These are phyloP conservation scores for Acacia concinna DNA, from an alignment of 331 rosid species.

Conservation along the genomic window DNA sequence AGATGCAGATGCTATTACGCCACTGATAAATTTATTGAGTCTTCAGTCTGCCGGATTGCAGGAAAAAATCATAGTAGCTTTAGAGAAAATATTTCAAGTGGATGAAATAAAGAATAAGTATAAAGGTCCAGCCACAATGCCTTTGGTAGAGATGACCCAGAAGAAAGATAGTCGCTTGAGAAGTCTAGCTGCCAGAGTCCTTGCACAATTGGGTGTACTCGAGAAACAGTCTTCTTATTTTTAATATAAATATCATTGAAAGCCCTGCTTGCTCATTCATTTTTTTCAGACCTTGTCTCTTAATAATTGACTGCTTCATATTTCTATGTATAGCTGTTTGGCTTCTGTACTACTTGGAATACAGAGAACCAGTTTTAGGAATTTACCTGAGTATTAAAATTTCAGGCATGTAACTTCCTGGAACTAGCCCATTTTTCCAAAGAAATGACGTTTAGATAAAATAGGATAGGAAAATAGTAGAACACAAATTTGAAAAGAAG, in stretches of 20 bases:
- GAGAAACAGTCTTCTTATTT: conserved; percentile 63
- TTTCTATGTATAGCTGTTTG: not conserved
- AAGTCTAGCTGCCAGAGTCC: conserved; percentile 63
- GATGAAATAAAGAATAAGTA: conserved; percentile 48
- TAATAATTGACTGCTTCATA: conserved; percentile 6
- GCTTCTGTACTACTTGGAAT: not conserved
- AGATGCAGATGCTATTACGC: conserved; percentile 49
- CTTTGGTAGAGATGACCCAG: conserved; percentile 59
- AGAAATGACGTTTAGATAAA: not conserved
- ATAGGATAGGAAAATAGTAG: not conserved
- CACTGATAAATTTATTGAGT: conserved; percentile 41
- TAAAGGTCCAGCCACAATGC: conserved; percentile 47
- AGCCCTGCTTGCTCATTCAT: not conserved
- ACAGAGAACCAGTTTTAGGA: not conserved
- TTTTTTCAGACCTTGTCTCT: not conserved
- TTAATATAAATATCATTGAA: conserved; percentile 21
- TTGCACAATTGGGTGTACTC: conserved; percentile 55
- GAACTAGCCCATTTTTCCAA: not conserved
- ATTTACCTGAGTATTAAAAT: not conserved
- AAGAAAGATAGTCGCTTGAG: conserved; percentile 45
- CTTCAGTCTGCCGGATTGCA: conserved; percentile 40
- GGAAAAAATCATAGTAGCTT: conserved; percentile 46
- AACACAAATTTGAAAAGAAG: no score
- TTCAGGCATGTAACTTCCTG: not conserved
- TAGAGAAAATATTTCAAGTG: conserved; percentile 52